Percentiles rank a stretch among this genome's conserved stretches.
Conservation (phyloP, 306 rosid species). For the Malus domestica region DNA sequence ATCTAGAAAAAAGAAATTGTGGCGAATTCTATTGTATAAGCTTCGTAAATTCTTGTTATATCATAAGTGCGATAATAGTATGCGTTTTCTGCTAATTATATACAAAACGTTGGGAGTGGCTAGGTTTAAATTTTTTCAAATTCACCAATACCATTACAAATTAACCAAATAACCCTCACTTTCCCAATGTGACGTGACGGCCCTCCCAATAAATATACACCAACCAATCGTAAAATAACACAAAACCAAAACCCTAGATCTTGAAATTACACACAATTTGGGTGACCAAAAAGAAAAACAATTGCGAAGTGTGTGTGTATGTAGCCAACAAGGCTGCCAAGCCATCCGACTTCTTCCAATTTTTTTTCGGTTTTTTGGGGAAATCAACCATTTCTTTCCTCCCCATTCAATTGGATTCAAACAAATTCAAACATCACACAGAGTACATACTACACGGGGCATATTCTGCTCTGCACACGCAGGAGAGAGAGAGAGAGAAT, state of each 20-base stretch:
- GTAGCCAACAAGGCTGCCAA: not conserved
- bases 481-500: not conserved
- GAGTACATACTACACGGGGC: not conserved
- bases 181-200: not conserved
- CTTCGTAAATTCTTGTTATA: not conserved
- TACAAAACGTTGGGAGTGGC: accelerated
- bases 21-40: not conserved
- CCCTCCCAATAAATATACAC: not conserved
- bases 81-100: not conserved
- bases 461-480: not conserved
- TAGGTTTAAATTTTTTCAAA: not conserved
- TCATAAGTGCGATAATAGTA: accelerated
- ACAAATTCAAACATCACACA: not conserved
- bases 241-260: not conserved
- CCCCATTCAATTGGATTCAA: not conserved
- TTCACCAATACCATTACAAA: not conserved
- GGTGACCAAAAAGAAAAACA: not conserved
- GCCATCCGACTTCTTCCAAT: not conserved
- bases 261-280: not conserved
- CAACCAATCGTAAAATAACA: not conserved
- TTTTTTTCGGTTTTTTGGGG: not conserved
- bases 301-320: not conserved
- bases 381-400: not conserved
- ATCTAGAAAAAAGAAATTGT: too few relatives aligned
- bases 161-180: not conserved